Base-by-base conservation (phyloP, 192 early-diverging fungal genomes). In the Podila verticillata region DNA sequence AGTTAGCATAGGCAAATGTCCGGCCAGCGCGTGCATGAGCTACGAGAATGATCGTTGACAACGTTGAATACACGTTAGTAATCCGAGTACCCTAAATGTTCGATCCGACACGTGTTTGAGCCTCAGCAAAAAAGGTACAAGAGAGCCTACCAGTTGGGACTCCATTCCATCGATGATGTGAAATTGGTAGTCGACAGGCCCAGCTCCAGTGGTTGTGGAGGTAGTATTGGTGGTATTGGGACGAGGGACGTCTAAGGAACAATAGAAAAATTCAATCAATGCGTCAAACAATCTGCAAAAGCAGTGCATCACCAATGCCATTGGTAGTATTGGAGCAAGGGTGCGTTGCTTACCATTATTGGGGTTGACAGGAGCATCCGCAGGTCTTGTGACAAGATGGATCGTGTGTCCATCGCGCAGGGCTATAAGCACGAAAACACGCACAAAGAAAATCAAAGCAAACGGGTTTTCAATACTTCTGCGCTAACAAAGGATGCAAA, bases 351-450 rank as follows among this genome's bases (percentile, higher is more conserved):
- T 85, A 88, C 87, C 84, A 81, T 85, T 86, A 15, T 71, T 56
- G 20, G 59, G 81, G 70, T 84, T 88, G 5, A 65, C 49, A 29
- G 87, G 87, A 19, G 74, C 85, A 74, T 86, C 85, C 10, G 68
- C 68, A 24, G 87, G 85, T n/a, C 87, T 65, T 30, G 84, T 80
- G 22, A 87, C 86, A 49, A 87, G 79, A 59, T 87, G 86, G 24
- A 87, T 73, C 10, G 84, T 84, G 44, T 87, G 84, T 49, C 86
- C 86, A 66, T 87, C 79, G 56, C 83, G 74, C 20, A 87, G 73
- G 36, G 82, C 82, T 77, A 69, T 70, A 17, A 17, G 31, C 30
- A 31, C 17, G 57, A 58, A 31, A 58, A 30, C 22, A 28, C 9
- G 10, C 4, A 60, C 6, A 54, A n/a, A 26, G 9, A 51, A 22